A percentile compares a stretch with the other conserved stretches of the same genome.
Conservation (phyloP, 352 stramenopile genomes). For the Globisporangium paroecandrum region DNA sequence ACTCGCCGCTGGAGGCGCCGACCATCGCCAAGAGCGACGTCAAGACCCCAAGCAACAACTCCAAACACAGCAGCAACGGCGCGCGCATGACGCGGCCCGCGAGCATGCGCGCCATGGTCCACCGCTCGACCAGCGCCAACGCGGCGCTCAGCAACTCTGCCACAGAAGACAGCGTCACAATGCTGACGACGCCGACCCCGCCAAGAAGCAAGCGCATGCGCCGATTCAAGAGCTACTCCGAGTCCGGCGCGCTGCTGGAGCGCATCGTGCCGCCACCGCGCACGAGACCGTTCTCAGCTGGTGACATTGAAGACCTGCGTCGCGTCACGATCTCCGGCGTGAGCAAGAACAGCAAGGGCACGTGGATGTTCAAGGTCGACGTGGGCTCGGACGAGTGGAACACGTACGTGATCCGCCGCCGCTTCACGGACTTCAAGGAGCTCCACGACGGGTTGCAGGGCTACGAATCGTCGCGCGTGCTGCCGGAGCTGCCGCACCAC, state of each 20-base stretch:
- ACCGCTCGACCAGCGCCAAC: conserved; percentile 15
- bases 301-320: conserved; percentile 43
- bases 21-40: conserved; percentile 7
- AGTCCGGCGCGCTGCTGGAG: conserved; percentile 50
- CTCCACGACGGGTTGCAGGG: conserved; percentile 55
- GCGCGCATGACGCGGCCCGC: conserved; percentile 7
- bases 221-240: conserved; percentile 67
- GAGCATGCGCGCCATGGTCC: conserved; percentile 14
- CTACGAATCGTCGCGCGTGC: conserved; percentile 19
- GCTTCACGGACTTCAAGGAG: conserved; percentile 73
- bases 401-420: conserved; percentile 64
- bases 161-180: conserved; percentile 16
- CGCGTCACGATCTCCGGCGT: conserved; percentile 63
- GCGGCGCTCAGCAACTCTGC: background rate
- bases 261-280: conserved; percentile 25
- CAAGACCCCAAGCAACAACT: background rate
- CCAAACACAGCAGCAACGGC: background rate
- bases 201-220: conserved; percentile 21
- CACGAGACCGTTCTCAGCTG: conserved; percentile 53
- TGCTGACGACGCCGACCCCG: conserved; percentile 18
- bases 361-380: conserved; percentile 78
- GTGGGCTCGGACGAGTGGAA: conserved; percentile 50
- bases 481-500: conserved; percentile 57
- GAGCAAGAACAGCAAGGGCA: conserved; percentile 60
- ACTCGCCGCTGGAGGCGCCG: conserved; percentile 9